Percentiles rank a stretch among this genome's conserved stretches.
Conservation (phyloP, 441 rosid species). For the Euphorbia corollata region DNA sequence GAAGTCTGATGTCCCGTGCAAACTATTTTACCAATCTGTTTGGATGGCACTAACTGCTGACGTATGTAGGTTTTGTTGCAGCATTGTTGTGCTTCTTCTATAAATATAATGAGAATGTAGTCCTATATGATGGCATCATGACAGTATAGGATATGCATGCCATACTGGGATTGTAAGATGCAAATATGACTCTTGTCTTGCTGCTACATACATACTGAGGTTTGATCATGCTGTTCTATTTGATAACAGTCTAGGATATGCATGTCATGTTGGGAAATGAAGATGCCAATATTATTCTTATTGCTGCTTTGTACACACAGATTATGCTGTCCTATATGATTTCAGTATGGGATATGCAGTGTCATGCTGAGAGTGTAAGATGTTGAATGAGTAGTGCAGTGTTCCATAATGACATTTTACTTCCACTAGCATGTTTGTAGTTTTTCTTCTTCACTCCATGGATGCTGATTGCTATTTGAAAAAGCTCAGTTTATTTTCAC, state of each 20-base stretch:
- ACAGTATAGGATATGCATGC: not conserved
- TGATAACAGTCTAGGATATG: not conserved
- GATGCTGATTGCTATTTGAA: slow-evolving; percentile 11
- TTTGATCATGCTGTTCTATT: not conserved
- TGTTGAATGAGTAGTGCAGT: not conserved
- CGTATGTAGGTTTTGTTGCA: not conserved
- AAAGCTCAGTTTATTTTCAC: slow-evolving; percentile 19
- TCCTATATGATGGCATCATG: not conserved
- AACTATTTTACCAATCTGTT: not conserved
- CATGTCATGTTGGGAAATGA: not conserved
- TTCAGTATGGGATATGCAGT: not conserved
- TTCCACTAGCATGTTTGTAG: slow-evolving; percentile 14
- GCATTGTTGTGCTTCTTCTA: slow-evolving; percentile 2
- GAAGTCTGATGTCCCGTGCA: not conserved
- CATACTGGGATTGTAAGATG: not conserved
- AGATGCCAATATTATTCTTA: not conserved
- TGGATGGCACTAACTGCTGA: not conserved
- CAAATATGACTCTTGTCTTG: not conserved
- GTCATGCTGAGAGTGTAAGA: not conserved
- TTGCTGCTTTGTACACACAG: slow-evolving; percentile 1
- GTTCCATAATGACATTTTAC: not conserved
- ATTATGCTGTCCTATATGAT: slow-evolving; percentile 6
- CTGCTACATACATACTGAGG: slow-evolving; percentile 4
- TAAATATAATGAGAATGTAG: not conserved
- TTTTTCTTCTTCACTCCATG: not conserved